Evolutionary conservation across 768 basidiomycete genomes (phyloP), one percentile per base, ranked within the genome.

Genomic region (Astraeus odoratus): DNA sequence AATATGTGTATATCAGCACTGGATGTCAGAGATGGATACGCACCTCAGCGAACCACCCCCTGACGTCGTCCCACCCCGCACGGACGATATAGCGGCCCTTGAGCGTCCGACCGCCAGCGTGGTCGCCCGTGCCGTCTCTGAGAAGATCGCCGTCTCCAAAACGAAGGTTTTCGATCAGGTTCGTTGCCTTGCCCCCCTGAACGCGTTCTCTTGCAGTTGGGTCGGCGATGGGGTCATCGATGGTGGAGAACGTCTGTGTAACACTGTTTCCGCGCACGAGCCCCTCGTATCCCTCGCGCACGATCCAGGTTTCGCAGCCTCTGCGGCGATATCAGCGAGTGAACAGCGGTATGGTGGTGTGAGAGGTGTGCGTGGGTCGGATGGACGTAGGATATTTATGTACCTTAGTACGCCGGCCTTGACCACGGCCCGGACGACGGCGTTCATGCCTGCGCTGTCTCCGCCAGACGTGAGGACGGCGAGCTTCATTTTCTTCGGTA

Each of bases 211-310:
- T 18, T 20, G 54, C 43, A 49, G 50, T 30, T 18, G 57, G 46
- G n/a, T 56, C 57, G 59, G 67, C 42, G 63, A 60, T 55, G 54
- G 50, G 57, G 20, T 59, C 64, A 30, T 12, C 52, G 26, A 62
- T 35, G 13, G 58, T 33, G 43, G 58, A 36, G 29, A 62, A 49
- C 3, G 56, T 57, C 22, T 74, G 70, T 3, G 69, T 60, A 42
- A 62, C 26, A 8, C 18, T 29, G 65, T 94, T 98, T n/a, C 96
- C 96, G 46, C 86, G 79, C 9, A 99, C 94, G 48, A 98, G 83
- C 19, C 96, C 96, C 62, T 98, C 94, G 71, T 97, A 99, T 30
- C 96, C 96, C 68, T 99, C 96, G 29, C 96, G 87, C 48, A 99
- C 89, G 51, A 98, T 82, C 75, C 83, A 99, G 12, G 88, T 84